Evolutionary conservation across 2,329 filamentous ascomycete genomes (phyloP).

Genomic region (Zymoseptoria passerinii): DNA sequence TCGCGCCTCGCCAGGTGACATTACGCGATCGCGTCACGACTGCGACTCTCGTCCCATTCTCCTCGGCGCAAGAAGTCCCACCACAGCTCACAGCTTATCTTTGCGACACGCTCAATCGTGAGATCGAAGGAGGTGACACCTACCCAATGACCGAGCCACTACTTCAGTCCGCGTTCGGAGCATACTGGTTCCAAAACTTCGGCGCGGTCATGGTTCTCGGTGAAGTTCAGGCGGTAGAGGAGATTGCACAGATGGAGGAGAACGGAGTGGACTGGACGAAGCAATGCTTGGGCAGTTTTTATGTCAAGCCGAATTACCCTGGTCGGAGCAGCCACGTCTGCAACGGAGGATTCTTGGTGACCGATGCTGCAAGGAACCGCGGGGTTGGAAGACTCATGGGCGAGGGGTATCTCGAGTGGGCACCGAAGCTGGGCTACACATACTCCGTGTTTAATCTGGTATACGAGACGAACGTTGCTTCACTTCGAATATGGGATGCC

Average conservation of each 20-base stretch:
- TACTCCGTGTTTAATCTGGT: constrained; percentile 93
- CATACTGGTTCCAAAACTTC: constrained; percentile 89
- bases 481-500: constrained; percentile 84
- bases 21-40: constrained; percentile 76
- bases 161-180: constrained; percentile 63
- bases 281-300: constrained; percentile 80
- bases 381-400: constrained; percentile 46
- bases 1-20: constrained; percentile 68
- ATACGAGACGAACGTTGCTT: constrained; percentile 87
- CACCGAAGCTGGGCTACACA: constrained; percentile 61
- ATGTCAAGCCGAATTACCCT: constrained; percentile 90
- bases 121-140: constrained; percentile 86
- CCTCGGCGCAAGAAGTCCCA: constrained; percentile 68
- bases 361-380: constrained; percentile 39
- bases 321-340: constrained; percentile 85
- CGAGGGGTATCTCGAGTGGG: constrained; percentile 45
- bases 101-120: constrained; percentile 75
- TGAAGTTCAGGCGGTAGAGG: constrained; percentile 56
- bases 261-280: constrained; percentile 61
- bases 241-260: constrained; percentile 38
- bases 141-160: constrained; percentile 80
- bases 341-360: constrained; percentile 50
- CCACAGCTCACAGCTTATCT: constrained; percentile 66
- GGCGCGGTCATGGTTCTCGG: constrained; percentile 81
- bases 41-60: constrained; percentile 76